Evolutionary conservation across 306 rosid genomes (phyloP), one percentile per base, ranked within the genome.

Genomic region (Canavalia ensiformis): DNA sequence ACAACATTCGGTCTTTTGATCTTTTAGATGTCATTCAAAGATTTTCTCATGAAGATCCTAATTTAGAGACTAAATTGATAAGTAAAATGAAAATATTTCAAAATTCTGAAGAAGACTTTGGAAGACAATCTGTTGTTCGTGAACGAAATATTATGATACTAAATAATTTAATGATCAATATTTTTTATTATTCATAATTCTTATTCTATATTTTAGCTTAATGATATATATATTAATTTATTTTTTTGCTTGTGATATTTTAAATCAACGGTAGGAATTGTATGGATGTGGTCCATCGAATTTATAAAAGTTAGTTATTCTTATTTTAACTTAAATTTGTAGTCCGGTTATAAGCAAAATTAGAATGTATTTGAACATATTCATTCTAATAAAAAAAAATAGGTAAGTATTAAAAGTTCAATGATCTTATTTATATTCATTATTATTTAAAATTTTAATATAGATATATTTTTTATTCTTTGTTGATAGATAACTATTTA

Each of bases 221-320:
- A 33, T 28, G 7, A n/a, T 31, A 6, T 2, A 18, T 2, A 33
- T 49, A 11, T 10, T 69, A 0, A 69, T 50, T 29, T 49, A 49
- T 49, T 33, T 49, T 12, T 12, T 49, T 29, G 46, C 34, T 5
- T 47, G 29, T 35, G 10, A 69, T 31, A 47, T 30, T 69, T 3
- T 69, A 49, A 59, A 31, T 69, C 9, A 47, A 30, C 47, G 75
- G 75, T 31, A 45, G 59, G 75, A 69, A 49, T 29, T 44, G 46
- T 29, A 46, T 69, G 57, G 29, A 10, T 47, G 42, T 46, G 29
- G 41, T 46, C 29, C 30, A 10, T 30, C 28, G 31, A 47, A 30
- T 47, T 46, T 46, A 29, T 42, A 11, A 47, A 45, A 41, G 29
- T 9, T 69, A 44, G 44, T 44, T 47, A 55, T 73, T 25, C 11